Evolutionary conservation across 2,329 filamentous ascomycete genomes (phyloP).

Genomic region (Arthrobotrys megalospora): DNA sequence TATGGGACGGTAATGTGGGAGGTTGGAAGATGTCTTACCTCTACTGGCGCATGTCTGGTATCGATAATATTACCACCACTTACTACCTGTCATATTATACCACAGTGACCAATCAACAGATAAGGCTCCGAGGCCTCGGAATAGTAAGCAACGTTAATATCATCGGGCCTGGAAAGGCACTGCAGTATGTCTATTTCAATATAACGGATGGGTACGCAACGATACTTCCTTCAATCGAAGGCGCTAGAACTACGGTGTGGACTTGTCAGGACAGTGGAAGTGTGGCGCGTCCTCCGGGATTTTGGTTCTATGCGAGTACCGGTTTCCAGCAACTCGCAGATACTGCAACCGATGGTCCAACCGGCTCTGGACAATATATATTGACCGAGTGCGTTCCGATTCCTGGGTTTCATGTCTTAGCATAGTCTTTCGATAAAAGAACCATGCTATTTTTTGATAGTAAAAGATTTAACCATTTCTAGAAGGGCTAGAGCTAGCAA

Average conservation of each 20-base stretch:
- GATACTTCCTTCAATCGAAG: background rate
- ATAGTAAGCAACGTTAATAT: background rate
- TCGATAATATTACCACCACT: background rate
- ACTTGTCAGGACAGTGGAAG: conserved; percentile 12
- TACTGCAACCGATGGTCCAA: background rate
- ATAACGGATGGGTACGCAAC: background rate
- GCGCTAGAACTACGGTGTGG: background rate
- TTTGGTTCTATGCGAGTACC: conserved; percentile 11
- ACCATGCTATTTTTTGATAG: background rate
- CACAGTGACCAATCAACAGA: background rate
- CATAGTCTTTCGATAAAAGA: background rate
- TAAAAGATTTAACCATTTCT: no score
- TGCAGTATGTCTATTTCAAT: background rate
- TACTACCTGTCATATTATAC: background rate
- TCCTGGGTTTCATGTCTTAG: conserved; percentile 1
- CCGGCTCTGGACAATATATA: background rate
- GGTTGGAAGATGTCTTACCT: background rate
- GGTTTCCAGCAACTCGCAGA: background rate
- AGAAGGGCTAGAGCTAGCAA: no score
- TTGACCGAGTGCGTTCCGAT: background rate
- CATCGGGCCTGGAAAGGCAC: background rate
- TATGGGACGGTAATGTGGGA: background rate
- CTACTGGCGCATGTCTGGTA: background rate
- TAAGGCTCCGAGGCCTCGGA: background rate
- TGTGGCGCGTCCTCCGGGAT: background rate